A percentile compares a stretch with the other conserved stretches of the same genome.
Conservation (phyloP, 441 rosid species). For the Aleurites moluccanus region DNA sequence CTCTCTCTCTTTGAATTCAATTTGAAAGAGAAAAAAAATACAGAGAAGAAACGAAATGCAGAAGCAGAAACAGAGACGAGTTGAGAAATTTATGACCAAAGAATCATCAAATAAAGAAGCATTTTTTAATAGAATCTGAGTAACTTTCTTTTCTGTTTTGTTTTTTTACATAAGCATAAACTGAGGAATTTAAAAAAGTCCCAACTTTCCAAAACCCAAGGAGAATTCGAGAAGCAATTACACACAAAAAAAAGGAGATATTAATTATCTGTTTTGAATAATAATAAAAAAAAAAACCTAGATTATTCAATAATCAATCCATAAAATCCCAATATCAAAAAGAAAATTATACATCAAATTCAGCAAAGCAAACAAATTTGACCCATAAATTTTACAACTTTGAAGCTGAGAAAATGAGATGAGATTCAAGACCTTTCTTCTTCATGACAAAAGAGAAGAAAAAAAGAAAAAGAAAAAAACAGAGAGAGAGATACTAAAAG, state of each 20-base stretch:
- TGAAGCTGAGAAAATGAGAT: constrained; percentile 31
- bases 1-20: constrained; percentile 32
- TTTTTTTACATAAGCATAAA: constrained; percentile 43
- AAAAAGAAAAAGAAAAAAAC: not conserved
- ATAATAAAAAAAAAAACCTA: not conserved
- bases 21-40: constrained; percentile 30
- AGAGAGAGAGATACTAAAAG: constrained; percentile 31
- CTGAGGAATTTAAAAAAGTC: constrained; percentile 53
- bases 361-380: constrained; percentile 19
- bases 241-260: constrained; percentile 35
- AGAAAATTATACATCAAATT: constrained; percentile 27
- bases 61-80: constrained; percentile 23
- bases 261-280: constrained; percentile 16
- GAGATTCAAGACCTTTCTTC: not conserved
- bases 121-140: constrained; percentile 48
- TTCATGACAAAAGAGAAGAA: not conserved
- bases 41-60: constrained; percentile 34
- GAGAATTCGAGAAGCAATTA: constrained; percentile 41
- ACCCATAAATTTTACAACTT: constrained; percentile 22
- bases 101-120: constrained; percentile 41
- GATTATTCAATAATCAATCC: constrained; percentile 20
- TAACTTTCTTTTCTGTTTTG: constrained; percentile 12
- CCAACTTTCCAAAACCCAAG: constrained; percentile 62
- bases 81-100: constrained; percentile 29
- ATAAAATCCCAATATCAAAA: constrained; percentile 8